Percentiles rank a stretch among this genome's conserved stretches.
These are phyloP conservation scores for Ophiognomonia clavigignenti-juglandacearum DNA, from an alignment of 2,329 filamentous ascomycete species.

Conservation along the genomic window DNA sequence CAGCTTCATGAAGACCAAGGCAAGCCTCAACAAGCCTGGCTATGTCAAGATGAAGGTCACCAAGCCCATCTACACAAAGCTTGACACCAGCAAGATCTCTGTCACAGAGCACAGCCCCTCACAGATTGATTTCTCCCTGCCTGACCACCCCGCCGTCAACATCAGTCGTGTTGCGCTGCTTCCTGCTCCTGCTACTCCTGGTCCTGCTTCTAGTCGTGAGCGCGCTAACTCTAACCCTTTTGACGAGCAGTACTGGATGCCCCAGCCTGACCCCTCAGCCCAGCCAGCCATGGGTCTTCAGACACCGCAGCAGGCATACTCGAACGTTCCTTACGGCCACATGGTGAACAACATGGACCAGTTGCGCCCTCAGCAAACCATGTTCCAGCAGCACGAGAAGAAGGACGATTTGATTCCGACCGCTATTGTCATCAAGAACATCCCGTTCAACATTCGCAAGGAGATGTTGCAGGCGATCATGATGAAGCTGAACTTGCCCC, in stretches of 20 bases:
- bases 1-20: too few species aligned
- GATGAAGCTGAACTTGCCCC: constrained; percentile 87
- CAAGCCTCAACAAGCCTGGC: too few species aligned
- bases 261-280: constrained; percentile 29
- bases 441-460: constrained; percentile 96
- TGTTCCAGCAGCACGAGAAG: constrained; percentile 32
- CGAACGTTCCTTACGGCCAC: constrained; percentile 31
- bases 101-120: too few species aligned
- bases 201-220: background rate
- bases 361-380: constrained; percentile 33
- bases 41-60: too few species aligned
- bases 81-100: too few species aligned
- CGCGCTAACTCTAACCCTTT: constrained; percentile 15
- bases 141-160: too few species aligned
- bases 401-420: constrained; percentile 86
- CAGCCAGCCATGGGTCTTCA: constrained; percentile 34
- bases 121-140: too few species aligned
- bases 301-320: constrained; percentile 19
- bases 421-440: constrained; percentile 99
- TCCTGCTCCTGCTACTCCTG: too few species aligned
- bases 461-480: constrained; percentile 90
- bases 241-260: constrained; percentile 44
- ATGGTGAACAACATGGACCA: constrained; percentile 32
- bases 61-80: too few species aligned
- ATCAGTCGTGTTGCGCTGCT: too few species aligned